Base-by-base conservation (phyloP, 2,329 filamentous ascomycete species). In the Penicillium verrucosum region DNA sequence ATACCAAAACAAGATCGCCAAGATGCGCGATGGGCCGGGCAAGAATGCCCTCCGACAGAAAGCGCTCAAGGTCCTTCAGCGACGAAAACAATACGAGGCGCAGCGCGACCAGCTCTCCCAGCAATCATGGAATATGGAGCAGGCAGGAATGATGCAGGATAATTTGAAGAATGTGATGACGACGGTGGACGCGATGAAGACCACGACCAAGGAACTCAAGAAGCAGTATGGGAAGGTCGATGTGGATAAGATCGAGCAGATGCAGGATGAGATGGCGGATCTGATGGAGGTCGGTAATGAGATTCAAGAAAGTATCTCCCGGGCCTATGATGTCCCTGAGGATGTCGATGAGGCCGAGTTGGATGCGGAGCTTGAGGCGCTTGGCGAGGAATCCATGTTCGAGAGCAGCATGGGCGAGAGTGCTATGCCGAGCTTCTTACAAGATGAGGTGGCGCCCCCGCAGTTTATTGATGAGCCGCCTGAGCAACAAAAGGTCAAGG, bases 211-310 rank as follows among this genome's bases (percentile, higher is more conserved):
- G 79, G 88, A 91, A 69, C 83, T 99, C 62, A 87, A 87, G 71
- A 89, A 90, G 75, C 93, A 97, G 80, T 97, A 97, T 72, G 93
- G 93, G 66, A 97, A 97, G 80, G 89, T 99, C 64, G 89, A 99
- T 70, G 88, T 99, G 53, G 94, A 97, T 76, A 92, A 96, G 82
- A 97, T 99, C 67, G 94, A 99, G 82, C 83, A 89, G 65, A 84
- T 99, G 82, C 93, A 99, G 83, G 94, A 99, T 73, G 93, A 99
- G 78, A 97, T 99, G 94, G 92, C 92, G 6, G 94, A 99, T 76
- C 75, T 99, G 68, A 90, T 99, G 85, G 94, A 99, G 71, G 88
- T 97, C 59, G 93, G 94, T 4, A 97, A 97, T 75, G 94, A 99
- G 75, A 99, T 99, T 58, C 92, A 99, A 77, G 94, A 97, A 78